Percentiles rank a stretch among this genome's conserved stretches.
Evolutionary conservation across 768 basidiomycete genomes (phyloP).

Genomic region (Paxillus involutus): DNA sequence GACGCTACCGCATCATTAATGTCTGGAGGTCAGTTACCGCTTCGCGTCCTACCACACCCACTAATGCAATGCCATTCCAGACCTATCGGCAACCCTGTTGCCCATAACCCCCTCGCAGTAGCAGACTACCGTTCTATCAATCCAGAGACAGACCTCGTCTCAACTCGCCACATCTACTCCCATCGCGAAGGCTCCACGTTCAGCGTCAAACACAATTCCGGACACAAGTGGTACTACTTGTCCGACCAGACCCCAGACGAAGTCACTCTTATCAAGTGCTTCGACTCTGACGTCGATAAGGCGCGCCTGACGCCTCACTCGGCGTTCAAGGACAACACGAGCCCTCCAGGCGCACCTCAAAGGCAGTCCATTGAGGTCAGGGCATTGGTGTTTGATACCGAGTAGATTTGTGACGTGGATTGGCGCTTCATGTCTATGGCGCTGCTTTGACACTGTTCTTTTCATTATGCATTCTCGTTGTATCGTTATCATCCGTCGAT

Average conservation of each 20-base stretch:
- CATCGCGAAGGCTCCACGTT: slow-evolving; percentile 35
- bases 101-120: slow-evolving; percentile 41
- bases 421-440: neutral
- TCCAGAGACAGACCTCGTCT: slow-evolving; percentile 35
- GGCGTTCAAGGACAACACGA: slow-evolving; percentile 38
- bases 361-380: slow-evolving; percentile 46
- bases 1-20: slow-evolving; percentile 45
- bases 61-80: slow-evolving; percentile 8
- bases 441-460: neutral
- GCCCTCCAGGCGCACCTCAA: slow-evolving; percentile 34
- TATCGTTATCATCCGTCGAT: neutral
- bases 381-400: slow-evolving; percentile 41
- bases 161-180: slow-evolving; percentile 36
- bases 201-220: slow-evolving; percentile 35
- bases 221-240: slow-evolving; percentile 41
- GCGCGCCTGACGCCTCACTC: slow-evolving; percentile 43
- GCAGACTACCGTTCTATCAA: slow-evolving; percentile 41
- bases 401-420: slow-evolving; percentile 20
- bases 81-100: slow-evolving; percentile 39
- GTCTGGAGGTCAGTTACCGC: slow-evolving; percentile 37
- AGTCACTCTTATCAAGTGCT: slow-evolving; percentile 44
- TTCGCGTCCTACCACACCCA: neutral
- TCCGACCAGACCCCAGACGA: slow-evolving; percentile 41
- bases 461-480: neutral
- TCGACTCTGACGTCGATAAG: slow-evolving; percentile 40